Percentiles rank a stretch among this genome's conserved stretches.
Evolutionary conservation across 352 stramenopile species (phyloP).

Genomic region (Pythium graminicola): DNA sequence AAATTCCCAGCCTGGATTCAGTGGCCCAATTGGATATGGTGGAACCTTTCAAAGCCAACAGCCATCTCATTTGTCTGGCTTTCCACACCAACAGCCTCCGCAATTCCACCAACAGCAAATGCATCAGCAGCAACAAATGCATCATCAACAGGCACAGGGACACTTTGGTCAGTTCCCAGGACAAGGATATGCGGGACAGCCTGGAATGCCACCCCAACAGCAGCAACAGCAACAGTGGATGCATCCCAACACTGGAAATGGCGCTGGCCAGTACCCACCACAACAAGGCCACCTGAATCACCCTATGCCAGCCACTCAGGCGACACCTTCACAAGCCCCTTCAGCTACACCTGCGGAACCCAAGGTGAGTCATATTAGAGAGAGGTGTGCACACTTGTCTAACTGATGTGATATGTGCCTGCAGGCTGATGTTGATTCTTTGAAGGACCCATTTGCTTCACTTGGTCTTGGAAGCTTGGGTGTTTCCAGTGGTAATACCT

Average conservation of each 20-base stretch:
- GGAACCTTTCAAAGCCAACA: conserved; percentile 9
- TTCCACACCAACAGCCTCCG: conserved; percentile 20
- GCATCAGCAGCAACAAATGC: conserved; percentile 26
- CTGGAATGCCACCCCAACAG: conserved; percentile 14
- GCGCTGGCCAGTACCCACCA: conserved; percentile 24
- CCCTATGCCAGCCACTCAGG: neutral
- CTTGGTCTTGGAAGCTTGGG: conserved; percentile 55
- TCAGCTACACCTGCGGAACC: conserved; percentile 23
- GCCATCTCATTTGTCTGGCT: conserved; percentile 5
- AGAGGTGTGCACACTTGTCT: neutral
- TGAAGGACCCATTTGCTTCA: conserved; percentile 72
- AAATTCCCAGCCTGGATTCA: conserved; percentile 20
- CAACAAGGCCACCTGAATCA: conserved; percentile 13
- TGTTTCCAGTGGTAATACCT: conserved; percentile 25
- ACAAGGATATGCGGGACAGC: conserved; percentile 19
- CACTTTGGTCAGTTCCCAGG: conserved; percentile 20
- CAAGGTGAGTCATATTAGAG: conserved; percentile 27
- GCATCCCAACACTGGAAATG: conserved; percentile 13
- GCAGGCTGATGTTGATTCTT: conserved; percentile 27
- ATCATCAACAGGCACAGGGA: conserved; percentile 12
- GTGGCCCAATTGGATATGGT: conserved; percentile 15
- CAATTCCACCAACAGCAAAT: conserved; percentile 33
- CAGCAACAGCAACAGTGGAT: conserved; percentile 32
- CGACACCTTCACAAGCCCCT: conserved; percentile 9
- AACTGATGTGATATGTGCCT: neutral